A percentile compares a stretch with the other conserved stretches of the same genome.
Conservation (phyloP, 2,329 filamentous ascomycete species). For the Cercospora brassicicola region DNA sequence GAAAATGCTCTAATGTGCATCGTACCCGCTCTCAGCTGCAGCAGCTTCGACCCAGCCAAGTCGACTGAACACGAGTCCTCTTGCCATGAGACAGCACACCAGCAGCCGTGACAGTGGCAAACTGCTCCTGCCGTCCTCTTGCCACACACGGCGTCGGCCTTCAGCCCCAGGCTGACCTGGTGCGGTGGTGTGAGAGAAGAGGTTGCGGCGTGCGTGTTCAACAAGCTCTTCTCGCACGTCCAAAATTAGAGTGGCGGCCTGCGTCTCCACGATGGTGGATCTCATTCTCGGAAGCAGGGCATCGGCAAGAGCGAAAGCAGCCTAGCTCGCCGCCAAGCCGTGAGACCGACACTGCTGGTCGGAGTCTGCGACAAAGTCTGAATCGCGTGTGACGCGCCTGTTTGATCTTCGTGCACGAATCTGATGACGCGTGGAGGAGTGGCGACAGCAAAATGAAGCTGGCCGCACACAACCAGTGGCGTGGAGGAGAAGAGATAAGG, state of each 20-base stretch:
- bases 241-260: conserved; percentile 5
- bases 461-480: neutral
- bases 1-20: neutral
- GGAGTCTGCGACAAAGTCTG: conserved; percentile 19
- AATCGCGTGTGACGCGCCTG: conserved; percentile 14
- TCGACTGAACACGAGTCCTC: neutral
- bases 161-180: neutral
- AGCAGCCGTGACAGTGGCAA: neutral
- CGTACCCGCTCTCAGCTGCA: neutral
- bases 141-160: neutral
- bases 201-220: neutral
- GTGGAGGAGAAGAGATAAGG: neutral
- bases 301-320: neutral
- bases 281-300: neutral
- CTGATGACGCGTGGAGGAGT: conserved; percentile 4
- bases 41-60: neutral
- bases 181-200: neutral
- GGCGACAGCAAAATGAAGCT: conserved; percentile 8
- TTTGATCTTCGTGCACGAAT: neutral
- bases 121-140: neutral
- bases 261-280: conserved; percentile 2
- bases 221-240: neutral
- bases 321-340: neutral
- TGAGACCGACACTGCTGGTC: conserved; percentile 13
- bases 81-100: neutral